Evolutionary conservation across 495 filamentous ascomycete species (phyloP).

Genomic region (Penicillium argentinense): DNA sequence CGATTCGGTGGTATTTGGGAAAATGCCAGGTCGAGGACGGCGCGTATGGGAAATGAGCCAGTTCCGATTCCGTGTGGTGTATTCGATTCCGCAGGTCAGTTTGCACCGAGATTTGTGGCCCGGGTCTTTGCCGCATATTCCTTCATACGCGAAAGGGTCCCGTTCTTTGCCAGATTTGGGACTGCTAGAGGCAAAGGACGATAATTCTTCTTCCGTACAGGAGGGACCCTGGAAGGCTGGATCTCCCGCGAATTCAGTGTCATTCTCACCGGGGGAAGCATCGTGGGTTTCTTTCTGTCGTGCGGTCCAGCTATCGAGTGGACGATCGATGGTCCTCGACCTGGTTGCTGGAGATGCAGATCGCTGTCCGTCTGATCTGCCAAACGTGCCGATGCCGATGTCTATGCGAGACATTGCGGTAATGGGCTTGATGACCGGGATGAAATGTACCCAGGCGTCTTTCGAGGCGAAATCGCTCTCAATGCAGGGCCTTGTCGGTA

Average conservation of each 20-base stretch:
- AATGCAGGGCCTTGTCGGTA: constrained; percentile 6
- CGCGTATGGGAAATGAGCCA: constrained; percentile 5
- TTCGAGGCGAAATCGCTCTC: constrained; percentile 6
- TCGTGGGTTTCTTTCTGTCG: constrained; percentile 9
- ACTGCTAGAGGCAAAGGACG: too few relatives aligned
- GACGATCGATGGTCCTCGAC: constrained; percentile 4
- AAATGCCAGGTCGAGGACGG: constrained; percentile 6
- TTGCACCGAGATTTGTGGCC: constrained; percentile 4
- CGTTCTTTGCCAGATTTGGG: too few relatives aligned
- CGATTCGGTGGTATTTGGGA: constrained; percentile 8
- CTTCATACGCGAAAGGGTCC: constrained; percentile 3
- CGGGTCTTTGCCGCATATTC: constrained; percentile 2
- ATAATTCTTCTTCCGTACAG: too few relatives aligned
- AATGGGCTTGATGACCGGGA: constrained; percentile 6
- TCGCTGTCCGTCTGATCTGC: constrained; percentile 3
- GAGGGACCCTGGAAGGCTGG: too few relatives aligned
- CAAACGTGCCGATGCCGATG: constrained; percentile 8
- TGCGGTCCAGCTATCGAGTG: constrained; percentile 1
- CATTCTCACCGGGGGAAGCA: constrained; percentile 3
- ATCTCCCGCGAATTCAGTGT: neutral
- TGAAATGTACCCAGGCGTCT: constrained; percentile 8
- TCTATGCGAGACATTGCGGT: constrained; percentile 6
- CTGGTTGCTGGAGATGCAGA: constrained; percentile 5
- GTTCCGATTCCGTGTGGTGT: constrained; percentile 6
- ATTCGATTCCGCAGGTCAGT: constrained; percentile 3